Evolutionary conservation across 1,139 yeast species (phyloP), one percentile per base, ranked within the genome.

Genomic region (Trichomonascaceae sp.): DNA sequence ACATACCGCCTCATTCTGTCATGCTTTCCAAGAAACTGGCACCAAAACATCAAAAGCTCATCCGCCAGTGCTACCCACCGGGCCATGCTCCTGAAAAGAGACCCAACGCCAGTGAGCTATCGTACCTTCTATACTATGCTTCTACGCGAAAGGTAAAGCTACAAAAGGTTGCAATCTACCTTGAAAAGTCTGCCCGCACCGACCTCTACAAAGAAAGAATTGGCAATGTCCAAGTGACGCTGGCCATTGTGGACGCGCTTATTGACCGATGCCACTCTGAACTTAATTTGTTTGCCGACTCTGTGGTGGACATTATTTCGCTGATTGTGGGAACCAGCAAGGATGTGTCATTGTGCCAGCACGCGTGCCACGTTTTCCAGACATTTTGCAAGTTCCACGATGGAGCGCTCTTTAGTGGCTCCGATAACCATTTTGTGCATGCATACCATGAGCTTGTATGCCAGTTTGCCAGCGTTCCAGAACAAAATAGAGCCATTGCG

Each of bases 31-130:
- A 39, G 14, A 38, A 31, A 25, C 23, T 42, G 6, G 35, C 38
- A 14, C 81, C 94, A 4, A 87, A 87, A 54, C 97, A 87, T 55
- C 96, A 85, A 57, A 77, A 80, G 51, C 67, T 87, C 49, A 81
- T 89, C 29, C 69, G 80, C 36, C 93, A 81, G 54, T 89, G 98
- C 62, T 89, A 87, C 54, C 39, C 39, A 9, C 98, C 95, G 2
- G 72, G 92, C 1, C 69, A 82, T 42, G 77, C 76, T 5, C 68
- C 71, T 4, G 95, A 85, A 47, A 85, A 85, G 59, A 77, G 79
- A 47, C 94, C 98, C 8, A 87, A 87, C 54, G 74, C 93, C 1
- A 82, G 93, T 13, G 97, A 89, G 55, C 65, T 92, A 34, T 79
- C 93, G 39, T 85, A 85, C 54, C 65, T 89, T 45, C 60, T 87